These are phyloP conservation scores for Populus euphratica DNA, from an alignment of 345 rosid genomes.

Conservation along the genomic window DNA sequence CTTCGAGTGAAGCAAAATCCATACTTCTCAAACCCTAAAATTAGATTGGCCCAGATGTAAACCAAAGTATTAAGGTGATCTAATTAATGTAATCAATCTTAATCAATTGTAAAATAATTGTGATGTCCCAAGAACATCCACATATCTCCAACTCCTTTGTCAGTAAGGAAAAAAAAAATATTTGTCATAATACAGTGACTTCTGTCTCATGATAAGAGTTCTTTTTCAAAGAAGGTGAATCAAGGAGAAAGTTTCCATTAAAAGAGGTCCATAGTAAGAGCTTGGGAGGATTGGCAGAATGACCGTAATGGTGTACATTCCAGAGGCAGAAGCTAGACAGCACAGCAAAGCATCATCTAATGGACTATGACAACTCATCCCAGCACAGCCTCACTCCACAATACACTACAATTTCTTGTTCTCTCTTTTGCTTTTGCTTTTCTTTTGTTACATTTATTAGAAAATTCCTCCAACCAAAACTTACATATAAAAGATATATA, in stretches of 20 bases:
- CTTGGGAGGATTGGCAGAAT: slow-evolving; percentile 13
- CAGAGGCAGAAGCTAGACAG: slow-evolving; percentile 12
- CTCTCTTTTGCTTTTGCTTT: neutral
- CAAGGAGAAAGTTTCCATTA: neutral
- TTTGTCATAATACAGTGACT: no score
- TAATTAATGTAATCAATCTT: no score
- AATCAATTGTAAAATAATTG: no score
- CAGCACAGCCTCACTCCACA: slow-evolving; percentile 6
- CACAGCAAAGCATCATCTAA: slow-evolving; percentile 18
- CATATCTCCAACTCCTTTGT: no score
- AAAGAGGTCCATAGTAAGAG: neutral
- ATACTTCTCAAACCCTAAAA: no score
- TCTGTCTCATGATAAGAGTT: no score
- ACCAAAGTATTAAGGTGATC: no score
- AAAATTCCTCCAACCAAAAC: neutral
- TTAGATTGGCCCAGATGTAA: no score
- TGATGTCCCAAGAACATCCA: no score
- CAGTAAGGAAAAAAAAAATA: no score
- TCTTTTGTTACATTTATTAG: neutral
- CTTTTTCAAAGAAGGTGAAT: neutral
- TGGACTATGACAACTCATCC: slow-evolving; percentile 28
- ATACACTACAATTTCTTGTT: neutral
- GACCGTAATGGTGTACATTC: slow-evolving; percentile 18
- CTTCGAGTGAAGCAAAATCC: no score
- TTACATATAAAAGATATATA: no score